Evolutionary conservation across 208 protist genomes (phyloP), one percentile per base, ranked within the genome.

Genomic region (Phytomonas francai): DNA sequence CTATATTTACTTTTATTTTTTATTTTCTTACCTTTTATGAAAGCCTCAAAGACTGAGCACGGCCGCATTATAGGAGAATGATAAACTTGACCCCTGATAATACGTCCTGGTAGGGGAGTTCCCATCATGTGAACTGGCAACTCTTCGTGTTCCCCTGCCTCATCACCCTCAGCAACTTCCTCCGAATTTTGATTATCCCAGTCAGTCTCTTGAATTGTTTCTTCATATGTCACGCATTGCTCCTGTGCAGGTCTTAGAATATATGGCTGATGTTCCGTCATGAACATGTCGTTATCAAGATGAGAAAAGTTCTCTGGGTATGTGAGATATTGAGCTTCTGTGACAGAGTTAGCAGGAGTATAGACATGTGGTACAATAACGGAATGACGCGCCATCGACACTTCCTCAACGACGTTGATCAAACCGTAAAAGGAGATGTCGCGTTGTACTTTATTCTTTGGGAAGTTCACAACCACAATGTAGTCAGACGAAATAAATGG

Each of bases 401-500:
- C 32, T 14, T 61, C 30, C 32, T 61, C 58, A 1, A 14, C 58
- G 11, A 61, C 32, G 11, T 61, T 36, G 32, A 61, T 8, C 19
- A 61, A 16, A 1, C 58, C 58, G 19, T 22, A 1, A 14, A 32
- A 61, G 58, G 30, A 61, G 11, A 36, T 11, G 58, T 42, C 19
- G 19, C 58, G 30, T 32, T 36, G 30, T 14, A 11, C 19, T 32
- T 61, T 61, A 11, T 61, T 61, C 19, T 61, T 61, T 14, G 58
- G 58, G 19, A 61, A 61, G 30, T 61, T 42, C 32, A 61, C 2
- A 32, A 42, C 11, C 6, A 76, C 14, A 34, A 62, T 57, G 67
- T 76, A 76, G 25, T 62, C 66, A 14, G 71, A 76, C 22, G 25
- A 27, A 19, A 59, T 54, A 31, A 70, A 39, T 4, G 71, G 42